Conservation (phyloP, 371 early-diverging fungal genomes). For the Apophysomyces trapeziformis region DNA sequence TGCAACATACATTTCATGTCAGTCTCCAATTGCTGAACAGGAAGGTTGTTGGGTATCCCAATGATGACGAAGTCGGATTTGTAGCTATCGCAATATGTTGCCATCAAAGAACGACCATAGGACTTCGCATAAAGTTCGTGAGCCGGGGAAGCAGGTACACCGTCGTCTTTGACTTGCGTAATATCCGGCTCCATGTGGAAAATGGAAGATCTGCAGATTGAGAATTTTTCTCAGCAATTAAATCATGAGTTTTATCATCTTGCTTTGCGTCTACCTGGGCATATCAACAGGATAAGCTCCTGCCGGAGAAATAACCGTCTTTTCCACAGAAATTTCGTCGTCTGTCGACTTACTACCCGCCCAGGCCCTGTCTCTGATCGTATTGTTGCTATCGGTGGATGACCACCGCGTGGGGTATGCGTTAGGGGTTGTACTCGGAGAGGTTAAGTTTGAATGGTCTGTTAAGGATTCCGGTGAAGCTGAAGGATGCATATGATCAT, state of each 20-base stretch:
- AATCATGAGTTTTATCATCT: neutral
- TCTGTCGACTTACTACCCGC: neutral
- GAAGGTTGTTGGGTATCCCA: slow-evolving; percentile 60
- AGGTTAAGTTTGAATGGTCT: slow-evolving; percentile 18
- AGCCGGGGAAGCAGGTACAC: slow-evolving; percentile 35
- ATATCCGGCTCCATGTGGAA: slow-evolving; percentile 54
- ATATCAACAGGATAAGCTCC: slow-evolving; percentile 42
- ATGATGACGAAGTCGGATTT: slow-evolving; percentile 67
- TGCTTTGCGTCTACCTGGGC: slow-evolving; percentile 42
- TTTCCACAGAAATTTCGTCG: neutral
- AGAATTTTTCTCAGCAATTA: neutral
- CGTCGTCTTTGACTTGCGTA: slow-evolving; percentile 32
- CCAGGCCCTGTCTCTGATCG: neutral
- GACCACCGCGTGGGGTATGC: slow-evolving; percentile 13
- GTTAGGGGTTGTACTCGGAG: slow-evolving; percentile 16
- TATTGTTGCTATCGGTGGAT: neutral
- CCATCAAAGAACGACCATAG: slow-evolving; percentile 71
- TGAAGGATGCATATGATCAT: slow-evolving; percentile 15
- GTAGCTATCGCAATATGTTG: slow-evolving; percentile 58
- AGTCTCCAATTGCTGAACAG: slow-evolving; percentile 53
- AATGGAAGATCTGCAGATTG: slow-evolving; percentile 41
- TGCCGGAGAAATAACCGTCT: slow-evolving; percentile 22
- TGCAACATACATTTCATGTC: slow-evolving; percentile 59
- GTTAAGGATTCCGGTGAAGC: slow-evolving; percentile 20
- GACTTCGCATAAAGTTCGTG: slow-evolving; percentile 64